Evolutionary conservation across 345 rosid species (phyloP).

Genomic region (Cardamine resedifolia): DNA sequence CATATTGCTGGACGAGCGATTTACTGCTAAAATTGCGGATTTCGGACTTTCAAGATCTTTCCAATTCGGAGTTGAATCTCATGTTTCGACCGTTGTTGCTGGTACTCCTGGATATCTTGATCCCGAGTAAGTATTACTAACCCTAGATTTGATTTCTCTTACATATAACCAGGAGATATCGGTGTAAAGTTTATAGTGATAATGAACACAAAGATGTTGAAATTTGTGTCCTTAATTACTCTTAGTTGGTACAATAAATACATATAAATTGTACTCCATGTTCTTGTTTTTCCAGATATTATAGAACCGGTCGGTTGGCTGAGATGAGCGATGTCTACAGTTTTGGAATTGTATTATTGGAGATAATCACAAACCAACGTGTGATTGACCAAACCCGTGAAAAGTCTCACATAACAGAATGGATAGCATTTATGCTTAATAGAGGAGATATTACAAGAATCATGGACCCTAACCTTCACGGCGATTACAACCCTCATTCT

Average conservation of each 20-base stretch:
- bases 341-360: conserved; percentile 49
- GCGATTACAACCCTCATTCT: conserved; percentile 35
- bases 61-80: conserved; percentile 20
- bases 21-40: conserved; percentile 42
- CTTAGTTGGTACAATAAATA: too few species aligned
- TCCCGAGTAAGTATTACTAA: conserved; percentile 25
- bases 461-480: conserved; percentile 46
- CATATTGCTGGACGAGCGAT: conserved; percentile 33
- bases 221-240: too few species aligned
- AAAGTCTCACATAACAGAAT: conserved; percentile 32
- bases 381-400: conserved; percentile 29
- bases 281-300: conserved; percentile 20
- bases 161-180: too few species aligned
- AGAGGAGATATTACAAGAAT: conserved; percentile 43
- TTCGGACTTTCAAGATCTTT: conserved; percentile 35
- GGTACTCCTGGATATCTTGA: conserved; percentile 40
- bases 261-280: neutral
- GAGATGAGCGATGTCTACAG: conserved; percentile 53
- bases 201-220: too few species aligned
- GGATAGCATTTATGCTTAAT: conserved; percentile 37
- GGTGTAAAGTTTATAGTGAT: too few species aligned
- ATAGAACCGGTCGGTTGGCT: conserved; percentile 30
- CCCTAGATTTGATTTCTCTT: too few species aligned
- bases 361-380: conserved; percentile 47
- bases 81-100: conserved; percentile 26